Percentiles rank a stretch among this genome's conserved stretches.
phyloP scores from a whole-genome alignment of 257 asterid species.

The Phtheirospermum japonicum region DNA sequence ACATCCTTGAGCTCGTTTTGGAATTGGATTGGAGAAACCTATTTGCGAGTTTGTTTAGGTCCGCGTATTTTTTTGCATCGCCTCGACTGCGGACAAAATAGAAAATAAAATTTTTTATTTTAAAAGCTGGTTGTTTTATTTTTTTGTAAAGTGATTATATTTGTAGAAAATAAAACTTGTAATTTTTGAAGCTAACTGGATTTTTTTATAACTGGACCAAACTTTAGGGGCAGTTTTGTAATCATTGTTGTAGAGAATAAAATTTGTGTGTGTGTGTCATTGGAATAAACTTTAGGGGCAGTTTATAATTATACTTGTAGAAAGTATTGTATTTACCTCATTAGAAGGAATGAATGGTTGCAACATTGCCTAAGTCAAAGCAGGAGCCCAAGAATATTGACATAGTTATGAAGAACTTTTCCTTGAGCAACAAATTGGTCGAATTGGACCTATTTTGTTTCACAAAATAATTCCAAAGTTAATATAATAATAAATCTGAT shows the following conservation, averaged over 20 bases:
- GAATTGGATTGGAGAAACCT: slow-evolving; percentile 50
- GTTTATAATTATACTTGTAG: neutral
- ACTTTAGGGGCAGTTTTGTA: too few relatives aligned
- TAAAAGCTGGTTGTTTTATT: too few relatives aligned
- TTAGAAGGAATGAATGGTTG: slow-evolving; percentile 84
- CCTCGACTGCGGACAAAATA: slow-evolving; percentile 57
- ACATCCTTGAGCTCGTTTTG: slow-evolving; percentile 28
- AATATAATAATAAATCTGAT: neutral
- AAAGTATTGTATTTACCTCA: slow-evolving; percentile 46
- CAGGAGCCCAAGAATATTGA: slow-evolving; percentile 74
- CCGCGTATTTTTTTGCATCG: slow-evolving; percentile 57
- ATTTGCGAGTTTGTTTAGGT: slow-evolving; percentile 64
- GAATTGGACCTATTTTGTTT: slow-evolving; percentile 59
- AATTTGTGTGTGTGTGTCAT: too few relatives aligned
- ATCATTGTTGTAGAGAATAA: too few relatives aligned
- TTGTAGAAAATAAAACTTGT: too few relatives aligned
- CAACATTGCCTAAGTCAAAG: slow-evolving; percentile 89
- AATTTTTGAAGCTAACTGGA: neutral
- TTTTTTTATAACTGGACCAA: neutral
- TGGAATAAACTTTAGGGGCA: too few relatives aligned
- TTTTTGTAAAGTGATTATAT: too few relatives aligned
- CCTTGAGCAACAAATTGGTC: slow-evolving; percentile 89
- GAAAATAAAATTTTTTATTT: too few relatives aligned
- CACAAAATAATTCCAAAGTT: slow-evolving; percentile 9
- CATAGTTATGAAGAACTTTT: slow-evolving; percentile 80